phyloP scores from a whole-genome alignment of 2,329 filamentous ascomycete genomes.

The Hypoxylon sp. region DNA sequence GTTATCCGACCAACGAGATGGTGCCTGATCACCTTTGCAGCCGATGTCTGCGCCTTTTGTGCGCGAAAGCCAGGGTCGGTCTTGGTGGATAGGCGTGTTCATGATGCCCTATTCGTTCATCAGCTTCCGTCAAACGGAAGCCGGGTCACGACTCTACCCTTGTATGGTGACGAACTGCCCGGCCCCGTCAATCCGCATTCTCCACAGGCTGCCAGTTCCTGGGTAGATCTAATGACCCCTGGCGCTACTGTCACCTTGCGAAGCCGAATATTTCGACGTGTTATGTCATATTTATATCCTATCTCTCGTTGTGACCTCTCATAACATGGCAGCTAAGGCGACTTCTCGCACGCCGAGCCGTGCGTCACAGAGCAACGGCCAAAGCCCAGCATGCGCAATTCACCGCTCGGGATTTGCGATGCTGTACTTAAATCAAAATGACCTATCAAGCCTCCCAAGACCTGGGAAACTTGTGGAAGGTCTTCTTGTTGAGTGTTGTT shows the following conservation, averaged over 20 bases:
- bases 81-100: slow-evolving; percentile 10
- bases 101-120: slow-evolving; percentile 24
- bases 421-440: slow-evolving; percentile 21
- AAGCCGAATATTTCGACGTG: slow-evolving; percentile 23
- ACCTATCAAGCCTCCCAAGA: slow-evolving; percentile 32
- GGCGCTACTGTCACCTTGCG: slow-evolving; percentile 17
- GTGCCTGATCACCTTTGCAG: slow-evolving; percentile 29
- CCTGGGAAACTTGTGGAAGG: slow-evolving; percentile 24
- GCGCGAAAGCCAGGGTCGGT: slow-evolving; percentile 32
- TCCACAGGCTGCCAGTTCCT: slow-evolving; percentile 19
- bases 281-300: slow-evolving; percentile 38
- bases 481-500: slow-evolving; percentile 32
- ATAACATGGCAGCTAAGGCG: slow-evolving; percentile 22
- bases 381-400: slow-evolving; percentile 25
- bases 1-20: slow-evolving; percentile 32
- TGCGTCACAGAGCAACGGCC: slow-evolving; percentile 27
- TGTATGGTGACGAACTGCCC: slow-evolving; percentile 24
- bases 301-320: slow-evolving; percentile 33
- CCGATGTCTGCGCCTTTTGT: slow-evolving; percentile 44
- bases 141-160: slow-evolving; percentile 21
- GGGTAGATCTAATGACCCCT: slow-evolving; percentile 34
- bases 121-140: slow-evolving; percentile 29
- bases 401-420: slow-evolving; percentile 31
- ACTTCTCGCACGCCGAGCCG: slow-evolving; percentile 16
- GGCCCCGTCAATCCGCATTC: slow-evolving; percentile 27